Base-by-base conservation (phyloP, 495 filamentous ascomycete genomes). In the Penicillium bialowiezense region DNA sequence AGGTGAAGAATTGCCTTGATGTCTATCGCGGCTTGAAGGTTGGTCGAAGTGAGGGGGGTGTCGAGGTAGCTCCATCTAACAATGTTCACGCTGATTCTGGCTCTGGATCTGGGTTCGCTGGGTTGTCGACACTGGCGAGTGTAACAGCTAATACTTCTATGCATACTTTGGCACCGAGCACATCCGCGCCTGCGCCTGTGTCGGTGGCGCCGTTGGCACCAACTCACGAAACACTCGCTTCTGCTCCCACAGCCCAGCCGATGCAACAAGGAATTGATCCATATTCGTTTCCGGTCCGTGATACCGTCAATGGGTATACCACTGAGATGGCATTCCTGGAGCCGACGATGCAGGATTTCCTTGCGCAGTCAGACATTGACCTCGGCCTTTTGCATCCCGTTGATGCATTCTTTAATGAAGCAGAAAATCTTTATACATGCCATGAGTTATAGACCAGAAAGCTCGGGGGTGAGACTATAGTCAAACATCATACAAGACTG, bases 251-350 rank as follows among this genome's bases (percentile, higher is more conserved):
- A 24, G 31, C n/a, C 26, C 20, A 14, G 4, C 19, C 19, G 15
- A 14, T 37, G 7, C 31, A 51, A 7, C 12, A n/a, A 24, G 46
- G 29, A 1, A 14, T 21, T 3, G 52, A 56, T 33, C n/a, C 44
- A 7, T 56, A 62, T 53, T 23, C 37, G 3, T 39, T 55, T 15
- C 51, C 60, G 2, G 28, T 40, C 7, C 26, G 52, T 17, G 56
- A 60, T 28, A 49, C 47, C 0, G 38, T 54, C 1, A 51, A 46
- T 14, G 70, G 70, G 33, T 71, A 71, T 44, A 72, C 69, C 24
- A 72, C 71, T 0, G 69, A 68, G 28, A 74, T 74, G 71, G 62
- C 71, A 17, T 74, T 74, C 34, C 44, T 74, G 43, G 69, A 74
- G 43, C 71, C 71, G 29, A 74, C 69, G 5, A 74, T 74, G 71